These are phyloP conservation scores for Escovopsis weberi DNA, from an alignment of 2,329 filamentous ascomycete genomes.

Conservation along the genomic window DNA sequence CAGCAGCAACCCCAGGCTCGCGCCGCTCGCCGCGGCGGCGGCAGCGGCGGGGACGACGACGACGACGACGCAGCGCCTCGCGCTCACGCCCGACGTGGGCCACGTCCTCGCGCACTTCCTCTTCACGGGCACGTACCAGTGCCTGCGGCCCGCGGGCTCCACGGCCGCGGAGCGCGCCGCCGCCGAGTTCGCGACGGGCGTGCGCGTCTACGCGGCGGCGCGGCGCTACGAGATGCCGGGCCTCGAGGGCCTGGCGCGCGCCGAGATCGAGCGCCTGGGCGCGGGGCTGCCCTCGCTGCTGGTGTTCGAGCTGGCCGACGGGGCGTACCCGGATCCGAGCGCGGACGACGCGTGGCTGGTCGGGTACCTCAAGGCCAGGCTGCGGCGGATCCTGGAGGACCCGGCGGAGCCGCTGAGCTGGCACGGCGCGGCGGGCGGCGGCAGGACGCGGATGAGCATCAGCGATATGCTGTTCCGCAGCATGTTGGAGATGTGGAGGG, in stretches of 20 bases:
- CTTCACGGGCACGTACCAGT: slow-evolving; percentile 4
- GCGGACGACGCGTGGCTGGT: slow-evolving; percentile 4
- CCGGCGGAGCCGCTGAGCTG: not conserved
- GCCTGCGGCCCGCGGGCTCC: not conserved
- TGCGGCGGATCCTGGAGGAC: not conserved
- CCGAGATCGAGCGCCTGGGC: slow-evolving; percentile 3
- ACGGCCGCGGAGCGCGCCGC: not conserved
- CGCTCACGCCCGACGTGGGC: slow-evolving; percentile 1
- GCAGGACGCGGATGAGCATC: not conserved
- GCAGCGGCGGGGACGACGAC: too few relatives aligned
- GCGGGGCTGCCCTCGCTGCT: not conserved
- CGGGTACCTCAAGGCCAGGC: slow-evolving; percentile 1
- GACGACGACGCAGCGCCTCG: not conserved
- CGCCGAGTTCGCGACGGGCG: slow-evolving; percentile 2
- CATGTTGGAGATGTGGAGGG: not conserved
- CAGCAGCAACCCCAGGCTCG: not conserved
- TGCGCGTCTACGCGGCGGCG: slow-evolving; percentile 3
- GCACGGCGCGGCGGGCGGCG: not conserved
- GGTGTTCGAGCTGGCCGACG: slow-evolving; percentile 1
- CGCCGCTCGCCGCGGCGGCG: not conserved
- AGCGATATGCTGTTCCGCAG: slow-evolving; percentile 2
- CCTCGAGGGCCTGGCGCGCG: slow-evolving; percentile 2
- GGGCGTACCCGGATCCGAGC: not conserved
- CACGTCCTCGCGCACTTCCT: slow-evolving; percentile 5
- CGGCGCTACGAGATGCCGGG: not conserved